phyloP scores from a whole-genome alignment of 352 stramenopile species.

The Pythium sp. region DNA sequence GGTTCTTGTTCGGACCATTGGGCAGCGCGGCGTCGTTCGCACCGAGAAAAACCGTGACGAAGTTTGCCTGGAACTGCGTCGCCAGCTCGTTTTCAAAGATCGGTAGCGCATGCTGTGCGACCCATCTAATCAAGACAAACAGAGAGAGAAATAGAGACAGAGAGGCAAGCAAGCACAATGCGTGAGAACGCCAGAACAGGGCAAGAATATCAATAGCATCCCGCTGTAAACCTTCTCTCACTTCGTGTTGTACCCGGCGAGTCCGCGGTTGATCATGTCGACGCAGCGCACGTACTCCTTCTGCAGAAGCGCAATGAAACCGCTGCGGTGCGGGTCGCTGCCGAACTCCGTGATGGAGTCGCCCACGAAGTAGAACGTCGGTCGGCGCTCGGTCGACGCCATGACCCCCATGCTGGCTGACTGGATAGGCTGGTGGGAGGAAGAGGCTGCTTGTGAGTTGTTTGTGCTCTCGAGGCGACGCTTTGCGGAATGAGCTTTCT shows the following conservation, averaged over 20 bases:
- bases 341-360: conserved; percentile 71
- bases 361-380: conserved; percentile 43
- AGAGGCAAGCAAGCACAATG: background rate
- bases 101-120: conserved; percentile 37
- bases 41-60: conserved; percentile 59
- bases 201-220: background rate
- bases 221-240: background rate
- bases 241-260: conserved; percentile 54
- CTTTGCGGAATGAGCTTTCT: conserved; percentile 1
- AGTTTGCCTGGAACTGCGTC: conserved; percentile 21
- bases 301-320: conserved; percentile 48
- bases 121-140: conserved; percentile 23
- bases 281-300: conserved; percentile 46
- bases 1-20: conserved; percentile 24
- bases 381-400: conserved; percentile 18
- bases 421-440: background rate
- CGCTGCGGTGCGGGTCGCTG: conserved; percentile 28
- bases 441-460: background rate
- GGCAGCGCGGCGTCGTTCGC: conserved; percentile 54
- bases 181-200: background rate
- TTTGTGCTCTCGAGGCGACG: background rate
- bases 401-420: conserved; percentile 8
- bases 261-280: conserved; percentile 58
- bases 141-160: background rate
- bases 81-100: conserved; percentile 35